Percentiles rank a stretch among this genome's conserved stretches.
Conservation (phyloP, 1,139 yeast genomes). For the Candida sp. region DNA sequence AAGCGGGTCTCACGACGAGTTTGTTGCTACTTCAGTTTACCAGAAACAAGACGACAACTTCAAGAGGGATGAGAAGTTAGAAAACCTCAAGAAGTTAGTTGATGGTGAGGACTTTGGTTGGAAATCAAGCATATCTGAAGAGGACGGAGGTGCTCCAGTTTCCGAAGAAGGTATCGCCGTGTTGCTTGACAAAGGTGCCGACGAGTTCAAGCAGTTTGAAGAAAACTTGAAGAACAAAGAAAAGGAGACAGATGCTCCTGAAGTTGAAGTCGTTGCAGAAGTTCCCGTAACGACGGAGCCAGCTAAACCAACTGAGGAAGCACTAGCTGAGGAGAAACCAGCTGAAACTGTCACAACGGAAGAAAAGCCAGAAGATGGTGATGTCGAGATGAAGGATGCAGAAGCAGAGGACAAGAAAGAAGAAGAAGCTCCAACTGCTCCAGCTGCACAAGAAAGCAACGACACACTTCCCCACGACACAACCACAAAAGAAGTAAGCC, state of each 20-base stretch:
- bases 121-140: constrained; percentile 35
- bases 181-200: constrained; percentile 37
- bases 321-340: constrained; percentile 7
- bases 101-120: constrained; percentile 44
- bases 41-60: constrained; percentile 32
- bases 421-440: constrained; percentile 23
- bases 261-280: constrained; percentile 2
- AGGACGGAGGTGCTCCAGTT: constrained; percentile 18
- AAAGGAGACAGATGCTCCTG: neutral
- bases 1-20: constrained; percentile 81
- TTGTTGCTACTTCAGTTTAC: constrained; percentile 59
- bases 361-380: constrained; percentile 3
- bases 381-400: constrained; percentile 12
- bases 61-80: constrained; percentile 28
- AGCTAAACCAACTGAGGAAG: constrained; percentile 17
- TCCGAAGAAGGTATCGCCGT: constrained; percentile 26
- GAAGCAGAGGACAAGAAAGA: constrained; percentile 26
- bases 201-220: constrained; percentile 27
- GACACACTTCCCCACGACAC: constrained; percentile 51
- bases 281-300: neutral
- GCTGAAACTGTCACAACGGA: neutral
- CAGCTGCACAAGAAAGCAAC: constrained; percentile 41
- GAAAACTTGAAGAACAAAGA: constrained; percentile 10
- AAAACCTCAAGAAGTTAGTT: constrained; percentile 28
- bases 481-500: constrained; percentile 40